These are phyloP conservation scores for Podospora anserina DNA, from an alignment of 495 filamentous ascomycete species.

Conservation along the genomic window DNA sequence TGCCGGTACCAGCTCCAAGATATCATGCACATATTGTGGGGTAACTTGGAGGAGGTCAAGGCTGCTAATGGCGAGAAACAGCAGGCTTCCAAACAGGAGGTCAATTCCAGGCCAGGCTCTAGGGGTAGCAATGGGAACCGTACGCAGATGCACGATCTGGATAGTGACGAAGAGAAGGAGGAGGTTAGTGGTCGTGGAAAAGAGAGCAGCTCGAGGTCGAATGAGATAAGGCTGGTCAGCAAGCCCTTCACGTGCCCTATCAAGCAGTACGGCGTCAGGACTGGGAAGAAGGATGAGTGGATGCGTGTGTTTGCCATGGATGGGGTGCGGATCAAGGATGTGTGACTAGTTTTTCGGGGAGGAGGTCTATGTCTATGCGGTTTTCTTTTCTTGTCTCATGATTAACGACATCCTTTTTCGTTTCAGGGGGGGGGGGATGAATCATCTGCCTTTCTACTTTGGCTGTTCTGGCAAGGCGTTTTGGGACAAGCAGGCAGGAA, in stretches of 20 bases:
- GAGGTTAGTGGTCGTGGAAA: background rate
- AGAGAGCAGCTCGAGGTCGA: background rate
- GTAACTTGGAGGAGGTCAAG: constrained; percentile 74
- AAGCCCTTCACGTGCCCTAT: constrained; percentile 61
- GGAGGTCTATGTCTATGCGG: background rate
- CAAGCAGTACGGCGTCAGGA: constrained; percentile 56
- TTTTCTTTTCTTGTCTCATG: background rate
- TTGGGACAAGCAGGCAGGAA: background rate
- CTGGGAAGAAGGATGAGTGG: constrained; percentile 43
- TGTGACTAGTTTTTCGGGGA: background rate
- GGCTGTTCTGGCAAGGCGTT: background rate
- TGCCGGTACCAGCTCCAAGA: constrained; percentile 56
- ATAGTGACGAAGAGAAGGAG: constrained; percentile 22
- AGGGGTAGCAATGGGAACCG: background rate
- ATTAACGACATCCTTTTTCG: background rate
- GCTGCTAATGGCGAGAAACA: background rate
- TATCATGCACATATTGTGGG: constrained; percentile 80
- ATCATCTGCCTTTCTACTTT: background rate
- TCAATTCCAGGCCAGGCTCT: constrained; percentile 1
- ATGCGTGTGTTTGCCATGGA: constrained; percentile 53
- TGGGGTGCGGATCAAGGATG: constrained; percentile 47
- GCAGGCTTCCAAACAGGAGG: constrained; percentile 8
- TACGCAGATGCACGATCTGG: constrained; percentile 15
- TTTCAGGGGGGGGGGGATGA: background rate
- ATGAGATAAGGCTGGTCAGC: constrained; percentile 29